Evolutionary conservation across 2,329 filamentous ascomycete species (phyloP), one percentile per base, ranked within the genome.

Genomic region (Sporothrix inflata): DNA sequence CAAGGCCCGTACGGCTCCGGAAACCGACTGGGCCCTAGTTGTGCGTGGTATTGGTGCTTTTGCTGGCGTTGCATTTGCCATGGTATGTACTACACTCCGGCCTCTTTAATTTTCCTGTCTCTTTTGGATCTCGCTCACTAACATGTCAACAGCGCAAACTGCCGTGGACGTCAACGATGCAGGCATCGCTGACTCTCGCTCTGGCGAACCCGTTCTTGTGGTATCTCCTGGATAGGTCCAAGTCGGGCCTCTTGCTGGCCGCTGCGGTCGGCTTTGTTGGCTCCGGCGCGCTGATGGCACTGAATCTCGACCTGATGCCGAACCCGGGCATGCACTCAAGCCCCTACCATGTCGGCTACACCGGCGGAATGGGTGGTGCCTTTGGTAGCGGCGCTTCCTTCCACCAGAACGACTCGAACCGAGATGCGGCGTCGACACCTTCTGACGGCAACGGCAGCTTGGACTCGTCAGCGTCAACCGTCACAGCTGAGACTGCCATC

Each of bases 151-250:
- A 97, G 93, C 91, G 96, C 75, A 93, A 92, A 81, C 88, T 98
- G 11, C 92, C 94, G 0, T 99, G 96, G 96, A 88, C 94, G 77
- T 98, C 94, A 9, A 96, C 94, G 1, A 89, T 97, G n/a, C 96
- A 99, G 81, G 90, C 97, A 24, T 97, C 94, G 0, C 82, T 97
- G 34, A 96, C 94, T 0, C 89, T 99, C 66, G 93, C 94, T 27
- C 89, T 98, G 73, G 93, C 92, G 24, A 98, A 98, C 79, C 95
- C 96, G 1, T 92, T 96, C 11, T 84, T 99, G 21, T 99, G 96
- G 96, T 99, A 97, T 82, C 86, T 98, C 30, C 92, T 99, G 78
- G 96, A 99, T 82, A 92, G 95, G 68, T 96, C 94, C 63, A 90
- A 90, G 76, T 88, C 94, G 0, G 96, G 96, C 4, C 92, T 98